phyloP scores from a whole-genome alignment of 148 eudicot genomes.

The Mesembryanthemum crystallinum region DNA sequence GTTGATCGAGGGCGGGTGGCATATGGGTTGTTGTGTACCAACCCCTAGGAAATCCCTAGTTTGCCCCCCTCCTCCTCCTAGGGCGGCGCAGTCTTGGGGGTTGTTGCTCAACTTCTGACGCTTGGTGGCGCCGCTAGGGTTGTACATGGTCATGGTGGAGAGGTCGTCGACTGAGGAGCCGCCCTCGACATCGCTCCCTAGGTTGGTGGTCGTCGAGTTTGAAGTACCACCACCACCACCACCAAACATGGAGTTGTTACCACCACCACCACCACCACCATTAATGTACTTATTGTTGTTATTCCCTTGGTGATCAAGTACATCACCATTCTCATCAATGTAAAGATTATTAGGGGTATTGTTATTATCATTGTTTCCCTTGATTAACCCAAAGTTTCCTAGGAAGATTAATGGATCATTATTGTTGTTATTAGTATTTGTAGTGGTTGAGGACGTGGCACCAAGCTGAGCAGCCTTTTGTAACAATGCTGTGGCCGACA shows the following conservation, averaged over 20 bases:
- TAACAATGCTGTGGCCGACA: constrained; percentile 85
- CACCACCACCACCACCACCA: constrained; percentile 13
- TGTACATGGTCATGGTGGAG: constrained; percentile 34
- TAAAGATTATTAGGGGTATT: constrained; percentile 21
- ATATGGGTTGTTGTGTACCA: constrained; percentile 43
- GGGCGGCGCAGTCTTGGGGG: constrained; percentile 22
- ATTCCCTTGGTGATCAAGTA: constrained; percentile 1
- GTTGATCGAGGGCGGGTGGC: constrained; percentile 58
- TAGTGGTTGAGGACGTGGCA: constrained; percentile 35
- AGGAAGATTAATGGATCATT: constrained; percentile 32
- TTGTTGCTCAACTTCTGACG: constrained; percentile 43
- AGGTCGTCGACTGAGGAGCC: constrained; percentile 40
- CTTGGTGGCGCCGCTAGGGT: constrained; percentile 30
- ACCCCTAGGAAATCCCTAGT: constrained; percentile 89
- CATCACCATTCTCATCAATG: constrained; percentile 5
- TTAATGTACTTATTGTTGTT: constrained; percentile 21
- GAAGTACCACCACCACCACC: constrained; percentile 26
- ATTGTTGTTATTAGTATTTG: constrained; percentile 10
- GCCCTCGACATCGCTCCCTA: constrained; percentile 42
- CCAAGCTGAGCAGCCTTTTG: constrained; percentile 87
- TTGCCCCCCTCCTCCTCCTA: constrained; percentile 47
- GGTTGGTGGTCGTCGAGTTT: constrained; percentile 34
- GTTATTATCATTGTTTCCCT: constrained; percentile 22
- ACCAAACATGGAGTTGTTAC: constrained; percentile 24
- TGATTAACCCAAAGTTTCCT: constrained; percentile 40